A percentile compares a stretch with the other conserved stretches of the same genome.
phyloP scores from a whole-genome alignment of 805 yeast species.

The Hanseniaspora jakobsenii region DNA sequence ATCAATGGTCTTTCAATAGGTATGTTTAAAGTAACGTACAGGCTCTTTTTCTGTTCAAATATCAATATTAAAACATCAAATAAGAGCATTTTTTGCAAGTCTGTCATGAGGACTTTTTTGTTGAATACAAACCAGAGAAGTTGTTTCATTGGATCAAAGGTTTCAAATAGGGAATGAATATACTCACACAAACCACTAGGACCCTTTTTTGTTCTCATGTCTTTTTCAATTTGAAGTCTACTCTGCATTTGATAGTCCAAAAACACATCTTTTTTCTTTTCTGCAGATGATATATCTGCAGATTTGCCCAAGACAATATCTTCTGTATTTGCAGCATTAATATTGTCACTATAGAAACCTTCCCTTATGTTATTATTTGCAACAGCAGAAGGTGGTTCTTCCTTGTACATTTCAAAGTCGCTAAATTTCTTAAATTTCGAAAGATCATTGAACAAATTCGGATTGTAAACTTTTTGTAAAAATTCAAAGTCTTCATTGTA shows the following conservation, averaged over 20 bases:
- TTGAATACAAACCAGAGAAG: conserved; percentile 62
- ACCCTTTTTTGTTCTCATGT: conserved; percentile 22
- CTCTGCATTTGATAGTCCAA: conserved; percentile 20
- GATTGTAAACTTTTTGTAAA: conserved; percentile 22
- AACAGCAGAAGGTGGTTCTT: background rate
- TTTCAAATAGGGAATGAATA: conserved; percentile 22
- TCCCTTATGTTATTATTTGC: conserved; percentile 14
- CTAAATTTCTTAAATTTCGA: background rate
- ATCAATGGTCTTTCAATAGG: conserved; percentile 61
- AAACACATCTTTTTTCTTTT: conserved; percentile 11
- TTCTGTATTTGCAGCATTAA: conserved; percentile 8
- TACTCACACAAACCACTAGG: conserved; percentile 23
- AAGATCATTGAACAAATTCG: conserved; percentile 17
- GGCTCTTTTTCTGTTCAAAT: conserved; percentile 47
- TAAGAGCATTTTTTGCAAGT: conserved; percentile 48
- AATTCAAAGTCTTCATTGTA: conserved; percentile 48
- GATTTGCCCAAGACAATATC: background rate
- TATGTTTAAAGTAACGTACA: conserved; percentile 48
- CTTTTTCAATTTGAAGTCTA: conserved; percentile 17
- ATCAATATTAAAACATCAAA: conserved; percentile 57
- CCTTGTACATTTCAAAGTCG: conserved; percentile 11
- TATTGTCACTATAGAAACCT: too few relatives aligned
- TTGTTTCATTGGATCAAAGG: conserved; percentile 43
- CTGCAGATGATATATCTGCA: conserved; percentile 3
- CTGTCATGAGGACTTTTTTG: conserved; percentile 41